Base-by-base conservation (phyloP, 2,329 filamentous ascomycete species). In the Chaetomium sp. region DNA sequence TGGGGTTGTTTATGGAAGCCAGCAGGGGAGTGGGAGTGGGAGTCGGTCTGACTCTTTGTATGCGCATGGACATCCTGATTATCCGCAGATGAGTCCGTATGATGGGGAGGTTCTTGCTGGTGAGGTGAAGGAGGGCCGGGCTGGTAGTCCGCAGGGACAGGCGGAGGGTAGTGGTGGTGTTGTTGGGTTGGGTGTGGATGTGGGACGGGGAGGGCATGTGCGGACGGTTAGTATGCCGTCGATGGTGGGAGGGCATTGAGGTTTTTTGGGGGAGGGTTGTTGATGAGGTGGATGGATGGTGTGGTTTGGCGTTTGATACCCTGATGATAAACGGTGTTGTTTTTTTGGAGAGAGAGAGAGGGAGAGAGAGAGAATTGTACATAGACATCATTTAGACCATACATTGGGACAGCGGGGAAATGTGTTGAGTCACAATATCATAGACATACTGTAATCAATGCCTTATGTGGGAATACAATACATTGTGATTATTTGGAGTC, bases 11-110 rank as follows among this genome's bases (percentile, higher is more conserved):
- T 3, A 4, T 5, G 43, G 43, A 6, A 27, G 19, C 12, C 14
- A 32, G 5, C 7, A 12, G 8, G 19, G 43, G 10, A 10, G 9
- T 43, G 41, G 41, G 5, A 8, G 2, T 5, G 43, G 43, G 14
- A 1, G n/a, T 27, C 10, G 43, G 10, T 1, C 32, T 34, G 43
- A 12, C 19, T 27, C 11, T 33, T 19, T 5, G 43, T 48, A 48
- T 48, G 14, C 7, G 2, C 14, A 10, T 6, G 45, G 6, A 14
- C 62, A 63, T 43, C 59, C 60, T 3, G 61, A 64, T n/a, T 69
- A 68, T 47, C 66, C 67, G 14, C 55, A 62, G 34, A 63, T 69
- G 65, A 66, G 62, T 52, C 66, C 66, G 0, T 67, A 68, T 49
- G 59, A 60, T 2, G 54, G 52, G 3, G 57, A 33, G 34, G 19